Conservation (phyloP, 2,329 filamentous ascomycete species). For the Fusarium globosum region DNA sequence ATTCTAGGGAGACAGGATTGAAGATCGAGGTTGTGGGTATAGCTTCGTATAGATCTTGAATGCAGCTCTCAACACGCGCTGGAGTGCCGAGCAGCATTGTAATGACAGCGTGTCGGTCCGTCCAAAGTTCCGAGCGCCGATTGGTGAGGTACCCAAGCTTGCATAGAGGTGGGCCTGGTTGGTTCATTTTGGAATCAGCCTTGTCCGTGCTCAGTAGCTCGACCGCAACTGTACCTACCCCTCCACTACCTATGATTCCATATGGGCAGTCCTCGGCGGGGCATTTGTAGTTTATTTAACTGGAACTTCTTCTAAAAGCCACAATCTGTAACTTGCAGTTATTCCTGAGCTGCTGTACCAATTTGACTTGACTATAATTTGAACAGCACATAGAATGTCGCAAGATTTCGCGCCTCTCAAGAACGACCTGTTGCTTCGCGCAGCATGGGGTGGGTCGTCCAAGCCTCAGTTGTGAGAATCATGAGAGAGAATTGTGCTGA, state of each 20-base stretch:
- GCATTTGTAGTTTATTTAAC: constrained; percentile 3
- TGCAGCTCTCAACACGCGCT: constrained; percentile 27
- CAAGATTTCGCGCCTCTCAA: constrained; percentile 83
- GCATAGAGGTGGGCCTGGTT: not conserved
- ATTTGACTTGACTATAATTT: constrained; percentile 2
- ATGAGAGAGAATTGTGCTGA: constrained; percentile 37
- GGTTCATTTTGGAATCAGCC: constrained; percentile 22
- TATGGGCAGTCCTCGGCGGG: constrained; percentile 28
- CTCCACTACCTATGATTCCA: constrained; percentile 22
- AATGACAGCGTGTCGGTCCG: constrained; percentile 45
- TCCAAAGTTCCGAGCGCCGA: constrained; percentile 30
- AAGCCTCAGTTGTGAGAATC: constrained; percentile 7
- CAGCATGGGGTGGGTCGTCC: constrained; percentile 78
- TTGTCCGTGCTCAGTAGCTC: not conserved
- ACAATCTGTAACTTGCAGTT: constrained; percentile 20
- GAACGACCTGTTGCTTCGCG: constrained; percentile 91
- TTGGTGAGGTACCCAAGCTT: not conserved
- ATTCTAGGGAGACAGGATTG: not conserved
- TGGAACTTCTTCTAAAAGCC: constrained; percentile 21
- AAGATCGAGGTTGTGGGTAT: constrained; percentile 1
- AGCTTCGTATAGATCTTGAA: constrained; percentile 8
- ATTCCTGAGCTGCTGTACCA: constrained; percentile 6
- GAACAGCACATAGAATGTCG: constrained; percentile 63
- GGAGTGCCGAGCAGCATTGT: constrained; percentile 17
- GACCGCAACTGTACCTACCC: not conserved